phyloP scores from a whole-genome alignment of 1,139 yeast genomes.

The Yamadazyma friedrichii region DNA sequence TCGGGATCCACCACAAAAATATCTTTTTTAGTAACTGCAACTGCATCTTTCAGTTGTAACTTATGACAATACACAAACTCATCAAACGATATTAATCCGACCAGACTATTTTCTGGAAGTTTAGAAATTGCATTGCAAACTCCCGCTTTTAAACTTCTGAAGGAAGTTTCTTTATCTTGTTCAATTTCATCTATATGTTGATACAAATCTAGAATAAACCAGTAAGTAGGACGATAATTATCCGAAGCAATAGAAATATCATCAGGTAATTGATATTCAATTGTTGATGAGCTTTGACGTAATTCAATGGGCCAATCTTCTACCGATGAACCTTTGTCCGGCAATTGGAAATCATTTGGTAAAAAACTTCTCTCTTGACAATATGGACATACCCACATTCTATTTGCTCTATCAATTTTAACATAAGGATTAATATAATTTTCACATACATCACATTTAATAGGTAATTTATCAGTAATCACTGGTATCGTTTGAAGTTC shows the following conservation, averaged over 20 bases:
- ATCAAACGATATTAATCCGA: constrained; percentile 31
- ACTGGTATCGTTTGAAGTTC: constrained; percentile 7
- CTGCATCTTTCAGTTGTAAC: constrained; percentile 3
- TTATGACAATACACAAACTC: constrained; percentile 27
- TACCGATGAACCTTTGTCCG: constrained; percentile 14
- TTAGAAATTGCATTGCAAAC: constrained; percentile 19
- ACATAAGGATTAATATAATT: constrained; percentile 29
- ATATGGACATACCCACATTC: constrained; percentile 44
- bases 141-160: constrained; percentile 17
- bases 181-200: constrained; percentile 29
- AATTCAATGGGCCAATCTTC: constrained; percentile 30
- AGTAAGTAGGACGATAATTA: constrained; percentile 4
- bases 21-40: constrained; percentile 6
- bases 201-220: constrained; percentile 32
- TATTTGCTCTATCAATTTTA: constrained; percentile 28
- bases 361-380: constrained; percentile 27
- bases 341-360: constrained; percentile 21
- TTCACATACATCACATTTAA: constrained; percentile 28
- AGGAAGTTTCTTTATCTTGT: constrained; percentile 15
- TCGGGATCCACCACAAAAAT: constrained; percentile 5
- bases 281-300: constrained; percentile 21
- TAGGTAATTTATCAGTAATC: constrained; percentile 11
- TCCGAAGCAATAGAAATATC: constrained; percentile 16
- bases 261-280: constrained; percentile 29
- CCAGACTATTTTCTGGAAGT: constrained; percentile 21